Evolutionary conservation across 495 filamentous ascomycete species (phyloP), one percentile per base, ranked within the genome.

Genomic region (Tuber melanosporum): DNA sequence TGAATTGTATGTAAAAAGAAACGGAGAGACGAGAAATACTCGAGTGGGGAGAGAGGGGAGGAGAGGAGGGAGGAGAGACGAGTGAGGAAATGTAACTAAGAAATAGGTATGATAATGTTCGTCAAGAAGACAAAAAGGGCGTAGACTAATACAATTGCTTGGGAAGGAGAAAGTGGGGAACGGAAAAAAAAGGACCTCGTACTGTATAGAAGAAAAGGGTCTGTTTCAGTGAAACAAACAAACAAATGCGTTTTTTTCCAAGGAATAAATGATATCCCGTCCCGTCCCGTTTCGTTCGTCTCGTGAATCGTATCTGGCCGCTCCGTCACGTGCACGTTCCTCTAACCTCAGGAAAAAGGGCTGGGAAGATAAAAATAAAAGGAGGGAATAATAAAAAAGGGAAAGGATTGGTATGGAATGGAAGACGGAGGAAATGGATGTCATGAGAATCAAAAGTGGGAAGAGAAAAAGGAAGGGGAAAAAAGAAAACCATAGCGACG

Each of bases 131-230:
- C 57, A 66, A 66, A 66, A 52, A 66, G 19, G 12, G 26, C 57
- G 57, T 32, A 66, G 79, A 49, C 78, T 80, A 80, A 80, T 80
- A 80, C 78, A 80, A 80, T 80, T 71, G 52, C 74, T 52, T 71
- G 19, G 72, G 79, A 79, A 74, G 74, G 71, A 76, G 79, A 80
- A 76, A 72, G 45, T 44, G 70, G 70, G 43, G 79, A 79, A 76
- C 71, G 69, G 74, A 70, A 72, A 73, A 62, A 69, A 66, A 76
- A 49, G 69, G 19, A 10, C 26, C 57, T 17, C 36, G 57, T 36
- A 32, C 12, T 66, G 12, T 66, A 26, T 36, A 36, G 26, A 26
- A 62, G 52, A 15, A 62, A 62, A 66, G 14, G 26, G 57, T 66
- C 57, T 36, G 57, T 66, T 36, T 66, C 14, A 15, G 26, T 36